Evolutionary conservation across 2,329 filamentous ascomycete species (phyloP), one percentile per base, ranked within the genome.

Genomic region (Mollisia scopiformis): DNA sequence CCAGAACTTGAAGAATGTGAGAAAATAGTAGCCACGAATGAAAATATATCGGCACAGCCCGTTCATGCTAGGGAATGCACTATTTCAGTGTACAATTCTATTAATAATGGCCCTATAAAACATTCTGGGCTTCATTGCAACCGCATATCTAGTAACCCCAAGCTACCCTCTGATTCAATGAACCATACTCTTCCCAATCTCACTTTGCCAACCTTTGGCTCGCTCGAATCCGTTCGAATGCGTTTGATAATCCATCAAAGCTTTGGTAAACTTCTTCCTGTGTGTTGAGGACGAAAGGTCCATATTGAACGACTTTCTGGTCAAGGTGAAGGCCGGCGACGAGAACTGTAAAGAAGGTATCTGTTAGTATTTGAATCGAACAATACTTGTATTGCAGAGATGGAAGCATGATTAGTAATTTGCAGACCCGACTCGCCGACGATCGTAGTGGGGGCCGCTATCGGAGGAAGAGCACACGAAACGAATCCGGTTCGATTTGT

Each of bases 231-330:
- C 91, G 74, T 94, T 93, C 37, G 83, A 80, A 64, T 85, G 81
- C 14, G 81, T 86, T 77, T 91, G 88, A 71, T 87, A 95, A 74
- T 95, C 91, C 69, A 85, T 78, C 75, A 95, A 82, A 1, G 91
- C 90, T 79, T n/a, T 94, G 83, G 70, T 90, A 87, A 3, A 94
- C 88, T 66, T 90, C 87, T 56, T 90, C 87, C 72, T 89, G 80
- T 43, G 83, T 85, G 62, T 79, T 92, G 61, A 93, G 76, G n/a
- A 95, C 92, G 72, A 95, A 95, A 1, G 92, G 91, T 0, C 91
- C 92, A 69, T 94, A 93, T 78, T 95, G 91, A 33, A 94, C 88
- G 35, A 95, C 84, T 41, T 88, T 84, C 77, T 95, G 91, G 69
- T 94, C 88, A 1, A 94, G 80, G 2, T 93, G 92, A 67, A 90